These are phyloP conservation scores for Aspergillus hancockii DNA, from an alignment of 495 filamentous ascomycete genomes.

Conservation along the genomic window DNA sequence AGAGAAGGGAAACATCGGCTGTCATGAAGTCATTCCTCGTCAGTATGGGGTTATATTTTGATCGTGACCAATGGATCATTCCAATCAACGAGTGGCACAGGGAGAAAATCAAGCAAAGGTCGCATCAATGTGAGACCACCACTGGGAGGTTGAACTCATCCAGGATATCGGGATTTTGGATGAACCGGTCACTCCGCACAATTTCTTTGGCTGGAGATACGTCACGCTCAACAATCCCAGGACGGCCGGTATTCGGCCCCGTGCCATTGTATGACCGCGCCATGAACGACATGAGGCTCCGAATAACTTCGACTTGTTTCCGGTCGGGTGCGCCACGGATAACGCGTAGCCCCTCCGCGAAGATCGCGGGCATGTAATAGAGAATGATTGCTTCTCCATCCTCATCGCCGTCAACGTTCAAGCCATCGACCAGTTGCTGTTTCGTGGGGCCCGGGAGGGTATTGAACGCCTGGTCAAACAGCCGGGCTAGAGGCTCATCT, in stretches of 20 bases:
- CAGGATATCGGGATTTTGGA: constrained; percentile 15
- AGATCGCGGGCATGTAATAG: constrained; percentile 26
- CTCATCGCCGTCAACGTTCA: constrained; percentile 25
- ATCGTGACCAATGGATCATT: no score
- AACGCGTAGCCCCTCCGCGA: constrained; percentile 14
- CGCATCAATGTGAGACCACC: background rate
- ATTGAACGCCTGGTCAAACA: constrained; percentile 19
- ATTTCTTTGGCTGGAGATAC: constrained; percentile 18
- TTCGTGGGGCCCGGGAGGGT: constrained; percentile 4
- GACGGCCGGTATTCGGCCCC: constrained; percentile 2
- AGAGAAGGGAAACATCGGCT: no score
- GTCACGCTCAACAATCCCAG: constrained; percentile 19
- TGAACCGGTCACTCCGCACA: constrained; percentile 18
- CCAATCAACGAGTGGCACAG: background rate
- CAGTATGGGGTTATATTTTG: no score
- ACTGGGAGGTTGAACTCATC: constrained; percentile 14
- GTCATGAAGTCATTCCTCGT: no score
- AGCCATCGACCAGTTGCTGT: constrained; percentile 18
- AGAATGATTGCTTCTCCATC: constrained; percentile 24
- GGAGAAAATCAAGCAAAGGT: background rate
- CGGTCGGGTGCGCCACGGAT: background rate
- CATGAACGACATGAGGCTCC: constrained; percentile 22
- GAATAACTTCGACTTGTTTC: constrained; percentile 6
- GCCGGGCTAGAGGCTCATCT: constrained; percentile 13
- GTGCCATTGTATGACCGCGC: constrained; percentile 16